Conservation (phyloP, 1,284 basidiomycete genomes). For the Boletus calvinii region DNA sequence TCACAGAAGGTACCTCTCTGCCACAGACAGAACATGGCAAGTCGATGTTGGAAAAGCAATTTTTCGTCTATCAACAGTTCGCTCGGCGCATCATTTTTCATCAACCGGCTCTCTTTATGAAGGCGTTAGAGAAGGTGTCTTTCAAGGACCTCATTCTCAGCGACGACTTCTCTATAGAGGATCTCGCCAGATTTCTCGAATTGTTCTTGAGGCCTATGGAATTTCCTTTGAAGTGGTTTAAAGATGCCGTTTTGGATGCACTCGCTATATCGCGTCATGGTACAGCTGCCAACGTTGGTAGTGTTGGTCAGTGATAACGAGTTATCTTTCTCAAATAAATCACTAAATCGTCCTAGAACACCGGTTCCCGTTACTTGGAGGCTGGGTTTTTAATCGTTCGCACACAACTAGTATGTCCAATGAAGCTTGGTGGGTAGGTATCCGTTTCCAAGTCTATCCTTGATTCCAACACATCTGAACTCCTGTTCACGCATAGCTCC, state of each 20-base stretch:
- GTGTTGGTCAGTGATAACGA: constrained; percentile 1
- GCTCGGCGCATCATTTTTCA: constrained; percentile 31
- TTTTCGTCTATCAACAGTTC: constrained; percentile 21
- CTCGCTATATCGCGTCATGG: constrained; percentile 19
- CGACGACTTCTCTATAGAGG: constrained; percentile 28
- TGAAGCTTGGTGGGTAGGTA: constrained; percentile 35
- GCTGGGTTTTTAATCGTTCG: constrained; percentile 32
- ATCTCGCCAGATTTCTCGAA: constrained; percentile 15
- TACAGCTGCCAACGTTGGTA: constrained; percentile 17
- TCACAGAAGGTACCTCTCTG: no score
- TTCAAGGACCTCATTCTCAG: constrained; percentile 32
- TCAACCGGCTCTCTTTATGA: constrained; percentile 28
- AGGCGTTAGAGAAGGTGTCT: constrained; percentile 31
- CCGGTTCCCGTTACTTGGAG: constrained; percentile 26
- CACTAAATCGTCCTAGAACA: not conserved
- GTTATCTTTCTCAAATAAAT: not conserved
- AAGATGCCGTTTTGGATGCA: constrained; percentile 32
- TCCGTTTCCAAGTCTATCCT: not conserved
- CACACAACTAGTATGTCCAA: constrained; percentile 25
- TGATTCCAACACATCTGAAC: not conserved
- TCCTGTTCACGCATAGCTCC: not conserved
- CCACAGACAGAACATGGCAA: not conserved
- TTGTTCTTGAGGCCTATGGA: constrained; percentile 6
- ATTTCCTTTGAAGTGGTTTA: constrained; percentile 28
- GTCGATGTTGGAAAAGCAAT: not conserved